These are phyloP conservation scores for Cladosporium sp. DNA, from an alignment of 2,329 filamentous ascomycete genomes.

Conservation along the genomic window DNA sequence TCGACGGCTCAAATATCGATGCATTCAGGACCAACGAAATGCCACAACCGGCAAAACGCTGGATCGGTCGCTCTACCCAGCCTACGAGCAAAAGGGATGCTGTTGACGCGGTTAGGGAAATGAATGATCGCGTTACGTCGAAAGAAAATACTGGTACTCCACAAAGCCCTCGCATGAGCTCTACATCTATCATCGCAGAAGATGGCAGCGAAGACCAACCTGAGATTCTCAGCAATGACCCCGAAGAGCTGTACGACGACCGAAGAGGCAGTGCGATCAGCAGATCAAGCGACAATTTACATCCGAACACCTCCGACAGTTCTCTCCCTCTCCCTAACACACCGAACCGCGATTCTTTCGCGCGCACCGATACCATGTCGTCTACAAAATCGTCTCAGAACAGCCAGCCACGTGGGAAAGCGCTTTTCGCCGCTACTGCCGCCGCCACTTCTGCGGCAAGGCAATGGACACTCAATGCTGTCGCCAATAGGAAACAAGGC, in stretches of 20 bases:
- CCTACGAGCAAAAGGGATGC: constrained; percentile 19
- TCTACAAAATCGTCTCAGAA: constrained; percentile 3
- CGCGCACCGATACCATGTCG: constrained; percentile 6
- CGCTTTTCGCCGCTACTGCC: constrained; percentile 28
- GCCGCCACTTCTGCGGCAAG: constrained; percentile 30
- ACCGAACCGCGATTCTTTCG: neutral
- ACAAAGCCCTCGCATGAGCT: neutral
- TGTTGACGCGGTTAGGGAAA: constrained; percentile 26
- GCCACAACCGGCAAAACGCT: constrained; percentile 13
- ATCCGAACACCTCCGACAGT: neutral
- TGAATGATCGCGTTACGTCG: constrained; percentile 17
- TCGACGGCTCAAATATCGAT: constrained; percentile 26
- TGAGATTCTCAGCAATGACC: neutral
- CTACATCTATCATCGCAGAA: neutral
- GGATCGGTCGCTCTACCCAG: constrained; percentile 6
- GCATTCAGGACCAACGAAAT: constrained; percentile 23
- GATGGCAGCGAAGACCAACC: neutral
- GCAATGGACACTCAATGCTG: constrained; percentile 30
- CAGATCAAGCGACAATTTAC: neutral
- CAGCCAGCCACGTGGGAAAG: constrained; percentile 19
- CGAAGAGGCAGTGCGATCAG: neutral
- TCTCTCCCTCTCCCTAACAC: constrained; percentile 1
- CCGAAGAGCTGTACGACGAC: neutral
- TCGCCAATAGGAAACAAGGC: constrained; percentile 19
- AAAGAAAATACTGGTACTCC: neutral